Percentiles rank a stretch among this genome's conserved stretches.
Conservation (phyloP, 1,284 basidiomycete species). For the Gomphus bonarii region DNA sequence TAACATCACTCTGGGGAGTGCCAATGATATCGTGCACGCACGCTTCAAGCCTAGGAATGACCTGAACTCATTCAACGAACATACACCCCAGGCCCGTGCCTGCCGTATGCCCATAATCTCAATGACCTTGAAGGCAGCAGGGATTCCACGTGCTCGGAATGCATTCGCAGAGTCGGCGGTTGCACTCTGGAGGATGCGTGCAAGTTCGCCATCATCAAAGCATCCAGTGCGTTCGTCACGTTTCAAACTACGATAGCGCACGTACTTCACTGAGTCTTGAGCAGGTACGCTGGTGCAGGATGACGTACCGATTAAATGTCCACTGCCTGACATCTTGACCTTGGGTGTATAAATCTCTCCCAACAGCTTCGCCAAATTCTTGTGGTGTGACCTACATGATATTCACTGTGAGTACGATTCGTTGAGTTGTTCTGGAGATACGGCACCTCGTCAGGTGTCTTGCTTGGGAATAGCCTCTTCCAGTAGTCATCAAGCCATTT, state of each 20-base stretch:
- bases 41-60: slow-evolving; percentile 34
- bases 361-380: slow-evolving; percentile 3
- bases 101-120: slow-evolving; percentile 37
- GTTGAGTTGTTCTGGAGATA: background rate
- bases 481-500: slow-evolving; percentile 42
- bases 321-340: slow-evolving; percentile 3
- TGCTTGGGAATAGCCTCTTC: slow-evolving; percentile 3
- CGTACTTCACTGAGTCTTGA: background rate
- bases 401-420: background rate
- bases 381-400: background rate
- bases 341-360: background rate
- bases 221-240: slow-evolving; percentile 13
- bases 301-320: slow-evolving; percentile 2
- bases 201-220: slow-evolving; percentile 36
- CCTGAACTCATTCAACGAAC: slow-evolving; percentile 51
- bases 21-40: slow-evolving; percentile 16
- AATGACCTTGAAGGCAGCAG: slow-evolving; percentile 30
- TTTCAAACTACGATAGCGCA: background rate
- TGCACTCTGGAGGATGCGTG: slow-evolving; percentile 30
- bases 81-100: slow-evolving; percentile 29
- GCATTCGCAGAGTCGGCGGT: slow-evolving; percentile 34
- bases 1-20: background rate
- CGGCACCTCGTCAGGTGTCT: slow-evolving; percentile 2
- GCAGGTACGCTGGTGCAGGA: background rate
- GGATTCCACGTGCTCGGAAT: slow-evolving; percentile 34